Evolutionary conservation across 192 early-diverging fungal genomes (phyloP).

Genomic region (Coemansia sp.): DNA sequence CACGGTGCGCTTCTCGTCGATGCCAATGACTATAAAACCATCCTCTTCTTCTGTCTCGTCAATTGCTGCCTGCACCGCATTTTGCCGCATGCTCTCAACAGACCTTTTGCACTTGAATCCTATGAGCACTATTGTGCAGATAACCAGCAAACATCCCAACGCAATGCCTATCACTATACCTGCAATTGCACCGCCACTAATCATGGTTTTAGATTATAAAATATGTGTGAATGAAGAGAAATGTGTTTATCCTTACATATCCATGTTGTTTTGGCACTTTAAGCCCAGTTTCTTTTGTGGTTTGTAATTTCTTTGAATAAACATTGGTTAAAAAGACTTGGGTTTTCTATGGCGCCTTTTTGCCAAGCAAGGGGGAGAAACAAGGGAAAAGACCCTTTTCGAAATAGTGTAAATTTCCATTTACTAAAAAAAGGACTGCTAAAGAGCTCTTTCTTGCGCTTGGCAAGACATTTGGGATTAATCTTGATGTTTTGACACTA

Average conservation of each 20-base stretch:
- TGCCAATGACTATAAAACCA: background rate
- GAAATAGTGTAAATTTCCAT: background rate
- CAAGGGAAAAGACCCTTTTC: background rate
- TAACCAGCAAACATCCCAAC: background rate
- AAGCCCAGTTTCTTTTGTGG: too few species aligned
- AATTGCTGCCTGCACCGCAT: background rate
- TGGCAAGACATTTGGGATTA: too few species aligned
- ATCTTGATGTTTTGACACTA: too few species aligned
- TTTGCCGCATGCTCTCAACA: background rate
- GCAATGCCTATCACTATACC: background rate
- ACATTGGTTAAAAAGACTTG: too few species aligned
- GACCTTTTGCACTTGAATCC: background rate
- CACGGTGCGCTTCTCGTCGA: background rate
- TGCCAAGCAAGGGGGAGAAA: too few species aligned
- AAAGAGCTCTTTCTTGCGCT: too few species aligned
- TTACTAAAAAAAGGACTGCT: background rate
- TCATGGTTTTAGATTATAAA: background rate
- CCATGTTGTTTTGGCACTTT: too few species aligned
- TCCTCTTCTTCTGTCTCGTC: conserved; percentile 4
- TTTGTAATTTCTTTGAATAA: too few species aligned
- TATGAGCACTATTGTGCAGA: background rate
- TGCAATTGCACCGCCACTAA: conserved; percentile 3
- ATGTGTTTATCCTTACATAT: background rate
- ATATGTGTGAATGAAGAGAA: background rate
- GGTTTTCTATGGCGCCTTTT: too few species aligned